Conservation (phyloP, 306 rosid species). For the Begonia masoniana region DNA sequence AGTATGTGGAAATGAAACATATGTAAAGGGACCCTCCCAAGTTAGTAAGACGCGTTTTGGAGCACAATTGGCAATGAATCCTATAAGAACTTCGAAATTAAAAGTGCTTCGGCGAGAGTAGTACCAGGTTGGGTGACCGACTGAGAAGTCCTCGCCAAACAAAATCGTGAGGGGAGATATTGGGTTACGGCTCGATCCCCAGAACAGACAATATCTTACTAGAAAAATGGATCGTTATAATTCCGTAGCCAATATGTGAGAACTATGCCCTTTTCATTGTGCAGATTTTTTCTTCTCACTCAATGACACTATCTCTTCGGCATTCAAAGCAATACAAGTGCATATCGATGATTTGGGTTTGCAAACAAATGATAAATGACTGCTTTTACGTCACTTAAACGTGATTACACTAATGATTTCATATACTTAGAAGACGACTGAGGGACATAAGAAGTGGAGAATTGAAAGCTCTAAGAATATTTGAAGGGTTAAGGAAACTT, state of each 20-base stretch:
- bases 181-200: too few relatives aligned
- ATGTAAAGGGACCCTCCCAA: too few relatives aligned
- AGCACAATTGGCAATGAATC: too few relatives aligned
- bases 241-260: conserved; percentile 91
- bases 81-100: too few relatives aligned
- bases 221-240: too few relatives aligned
- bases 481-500: conserved; percentile 55
- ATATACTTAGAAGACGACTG: conserved; percentile 70
- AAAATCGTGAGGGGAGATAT: too few relatives aligned
- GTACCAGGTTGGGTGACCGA: too few relatives aligned
- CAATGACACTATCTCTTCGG: not conserved
- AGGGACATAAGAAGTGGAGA: conserved; percentile 79
- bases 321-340: not conserved
- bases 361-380: not conserved
- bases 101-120: too few relatives aligned
- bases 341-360: not conserved
- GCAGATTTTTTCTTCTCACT: conserved; percentile 1
- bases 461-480: conserved; percentile 58
- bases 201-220: too few relatives aligned
- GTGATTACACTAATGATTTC: conserved; percentile 15
- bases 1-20: too few relatives aligned
- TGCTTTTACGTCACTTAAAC: not conserved
- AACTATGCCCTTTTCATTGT: not conserved
- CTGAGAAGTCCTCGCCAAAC: too few relatives aligned
- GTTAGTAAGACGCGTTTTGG: too few relatives aligned